Conservation (phyloP, 2,329 filamentous ascomycete species). For the Talaromyces sp. region DNA sequence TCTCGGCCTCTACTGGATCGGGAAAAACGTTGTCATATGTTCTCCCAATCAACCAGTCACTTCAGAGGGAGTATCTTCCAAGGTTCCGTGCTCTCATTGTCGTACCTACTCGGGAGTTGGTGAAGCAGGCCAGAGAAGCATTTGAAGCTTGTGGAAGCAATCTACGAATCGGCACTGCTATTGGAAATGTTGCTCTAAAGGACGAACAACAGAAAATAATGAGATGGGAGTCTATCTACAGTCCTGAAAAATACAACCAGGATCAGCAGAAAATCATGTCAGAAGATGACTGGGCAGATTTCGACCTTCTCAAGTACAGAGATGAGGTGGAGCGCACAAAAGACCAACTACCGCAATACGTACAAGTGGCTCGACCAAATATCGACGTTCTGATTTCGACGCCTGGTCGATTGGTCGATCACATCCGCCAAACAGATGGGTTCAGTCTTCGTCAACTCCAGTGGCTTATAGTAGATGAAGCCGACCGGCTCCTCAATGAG, state of each 20-base stretch:
- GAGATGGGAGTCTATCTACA: slow-evolving; percentile 64
- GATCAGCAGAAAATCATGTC: slow-evolving; percentile 44
- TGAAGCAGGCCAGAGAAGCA: slow-evolving; percentile 76
- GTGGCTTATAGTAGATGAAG: slow-evolving; percentile 92
- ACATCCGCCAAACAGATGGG: slow-evolving; percentile 77
- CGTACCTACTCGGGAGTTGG: slow-evolving; percentile 85
- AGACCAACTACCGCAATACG: slow-evolving; percentile 56
- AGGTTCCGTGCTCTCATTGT: slow-evolving; percentile 76
- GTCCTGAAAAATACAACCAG: slow-evolving; percentile 57
- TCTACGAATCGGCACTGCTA: slow-evolving; percentile 74
- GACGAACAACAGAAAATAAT: slow-evolving; percentile 62
- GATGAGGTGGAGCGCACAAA: slow-evolving; percentile 41
- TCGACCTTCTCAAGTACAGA: slow-evolving; percentile 45
- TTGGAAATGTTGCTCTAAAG: slow-evolving; percentile 73
- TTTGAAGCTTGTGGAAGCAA: slow-evolving; percentile 70
- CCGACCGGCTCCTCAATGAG: slow-evolving; percentile 85
- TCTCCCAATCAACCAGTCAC: slow-evolving; percentile 74
- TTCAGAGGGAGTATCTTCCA: slow-evolving; percentile 63
- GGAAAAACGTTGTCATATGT: slow-evolving; percentile 94
- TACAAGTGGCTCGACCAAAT: slow-evolving; percentile 64
- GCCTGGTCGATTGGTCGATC: slow-evolving; percentile 86
- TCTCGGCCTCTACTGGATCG: slow-evolving; percentile 91
- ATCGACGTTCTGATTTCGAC: slow-evolving; percentile 90
- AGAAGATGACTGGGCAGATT: slow-evolving; percentile 48
- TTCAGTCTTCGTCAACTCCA: slow-evolving; percentile 75